These are phyloP conservation scores for Prunella vulgaris DNA, from an alignment of 257 asterid genomes.

Conservation along the genomic window DNA sequence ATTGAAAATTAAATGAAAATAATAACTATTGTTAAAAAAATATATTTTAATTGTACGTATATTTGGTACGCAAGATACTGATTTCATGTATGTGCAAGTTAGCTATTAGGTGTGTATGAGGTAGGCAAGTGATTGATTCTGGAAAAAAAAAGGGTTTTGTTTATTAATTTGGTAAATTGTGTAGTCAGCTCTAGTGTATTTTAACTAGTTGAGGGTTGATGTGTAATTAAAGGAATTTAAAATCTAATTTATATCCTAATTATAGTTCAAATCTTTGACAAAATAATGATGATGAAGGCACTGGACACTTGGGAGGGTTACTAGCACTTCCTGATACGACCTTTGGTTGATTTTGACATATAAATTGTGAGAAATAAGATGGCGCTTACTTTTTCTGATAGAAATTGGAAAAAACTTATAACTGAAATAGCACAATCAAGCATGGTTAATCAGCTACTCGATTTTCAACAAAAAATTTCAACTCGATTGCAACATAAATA, in stretches of 20 bases:
- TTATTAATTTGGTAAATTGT: conserved; percentile 16
- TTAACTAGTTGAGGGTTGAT: not conserved
- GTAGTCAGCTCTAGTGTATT: conserved; percentile 22
- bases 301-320: conserved; percentile 18
- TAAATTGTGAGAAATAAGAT: not conserved
- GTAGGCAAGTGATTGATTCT: conserved; percentile 26
- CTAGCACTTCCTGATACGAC: conserved; percentile 2
- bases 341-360: conserved; percentile 15
- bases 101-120: not conserved
- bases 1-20: no score
- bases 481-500: not conserved
- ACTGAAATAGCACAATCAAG: not conserved
- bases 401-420: not conserved
- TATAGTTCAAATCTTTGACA: conserved; percentile 13
- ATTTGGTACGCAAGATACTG: no score
- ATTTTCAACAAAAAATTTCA: not conserved
- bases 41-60: no score
- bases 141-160: conserved; percentile 11
- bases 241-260: not conserved
- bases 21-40: no score
- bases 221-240: not conserved
- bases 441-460: not conserved
- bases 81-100: not conserved
- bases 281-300: conserved; percentile 14
- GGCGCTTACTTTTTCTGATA: not conserved